Conservation (phyloP, 345 rosid genomes). For the Eutrema japonicum region DNA sequence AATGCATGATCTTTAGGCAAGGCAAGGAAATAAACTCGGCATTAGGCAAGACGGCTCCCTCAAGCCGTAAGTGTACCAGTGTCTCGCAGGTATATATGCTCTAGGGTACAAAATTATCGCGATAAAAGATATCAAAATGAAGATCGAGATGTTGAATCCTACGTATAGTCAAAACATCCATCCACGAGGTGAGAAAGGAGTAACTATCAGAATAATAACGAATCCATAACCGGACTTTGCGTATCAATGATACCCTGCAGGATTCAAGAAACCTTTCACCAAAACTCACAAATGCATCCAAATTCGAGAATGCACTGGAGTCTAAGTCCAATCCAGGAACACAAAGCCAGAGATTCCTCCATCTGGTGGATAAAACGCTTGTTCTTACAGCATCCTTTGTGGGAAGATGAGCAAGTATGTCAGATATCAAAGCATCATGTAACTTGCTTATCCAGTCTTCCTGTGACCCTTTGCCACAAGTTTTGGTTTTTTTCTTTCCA, state of each 20-base stretch:
- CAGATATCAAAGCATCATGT: background rate
- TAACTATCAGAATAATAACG: background rate
- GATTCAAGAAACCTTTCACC: background rate
- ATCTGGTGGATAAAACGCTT: constrained; percentile 3
- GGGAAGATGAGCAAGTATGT: background rate
- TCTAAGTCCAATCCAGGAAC: constrained; percentile 20
- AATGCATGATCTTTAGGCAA: constrained; percentile 11
- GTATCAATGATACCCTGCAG: background rate
- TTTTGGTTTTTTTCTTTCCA: background rate
- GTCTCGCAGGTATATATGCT: constrained; percentile 6
- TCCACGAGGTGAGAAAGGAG: background rate
- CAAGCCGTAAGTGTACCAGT: background rate
- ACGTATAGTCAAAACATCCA: background rate
- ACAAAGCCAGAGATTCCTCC: background rate
- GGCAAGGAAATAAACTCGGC: constrained; percentile 23
- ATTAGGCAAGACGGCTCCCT: background rate
- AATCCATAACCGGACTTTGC: background rate
- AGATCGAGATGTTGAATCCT: background rate
- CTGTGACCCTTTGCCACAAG: background rate
- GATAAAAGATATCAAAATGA: too few relatives aligned
- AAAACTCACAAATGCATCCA: background rate
- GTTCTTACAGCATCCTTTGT: constrained; percentile 2
- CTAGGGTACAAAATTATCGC: background rate
- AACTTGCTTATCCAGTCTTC: constrained; percentile 1
- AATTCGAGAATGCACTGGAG: background rate